Evolutionary conservation across 352 stramenopile species (phyloP).

Genomic region (Globisporangium nodosum): DNA sequence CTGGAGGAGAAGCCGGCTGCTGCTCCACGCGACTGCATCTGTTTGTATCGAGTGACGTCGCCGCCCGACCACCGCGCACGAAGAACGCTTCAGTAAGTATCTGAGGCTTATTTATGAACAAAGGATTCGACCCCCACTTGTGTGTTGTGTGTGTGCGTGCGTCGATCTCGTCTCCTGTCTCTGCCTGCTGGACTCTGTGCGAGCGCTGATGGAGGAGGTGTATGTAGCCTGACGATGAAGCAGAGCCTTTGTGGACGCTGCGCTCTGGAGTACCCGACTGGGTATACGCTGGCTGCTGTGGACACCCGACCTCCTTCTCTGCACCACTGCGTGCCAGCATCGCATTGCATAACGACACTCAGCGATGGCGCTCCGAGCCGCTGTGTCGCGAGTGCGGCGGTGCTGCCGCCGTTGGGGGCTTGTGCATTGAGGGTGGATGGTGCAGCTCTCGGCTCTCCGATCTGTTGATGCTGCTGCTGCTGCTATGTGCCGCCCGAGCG

Average conservation of each 20-base stretch:
- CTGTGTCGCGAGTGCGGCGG: conserved; percentile 2
- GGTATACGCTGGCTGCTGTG: no score
- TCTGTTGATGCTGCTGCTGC: neutral
- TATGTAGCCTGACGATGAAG: no score
- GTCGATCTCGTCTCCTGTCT: conserved; percentile 21
- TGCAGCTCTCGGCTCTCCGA: neutral
- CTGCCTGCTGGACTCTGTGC: conserved; percentile 12
- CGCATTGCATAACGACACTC: neutral
- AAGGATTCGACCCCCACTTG: neutral
- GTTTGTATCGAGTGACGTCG: conserved; percentile 16
- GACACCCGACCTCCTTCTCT: no score
- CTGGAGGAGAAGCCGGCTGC: neutral
- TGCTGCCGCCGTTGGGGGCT: conserved; percentile 3
- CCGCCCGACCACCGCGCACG: neutral
- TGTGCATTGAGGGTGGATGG: neutral
- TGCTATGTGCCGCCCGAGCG: neutral
- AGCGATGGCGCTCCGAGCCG: conserved; percentile 4
- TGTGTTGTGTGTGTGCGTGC: conserved; percentile 4
- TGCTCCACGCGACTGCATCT: conserved; percentile 12
- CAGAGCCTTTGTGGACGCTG: no score
- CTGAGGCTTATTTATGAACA: conserved; percentile 9
- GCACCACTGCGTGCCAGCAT: no score
- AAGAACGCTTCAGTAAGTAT: conserved; percentile 19
- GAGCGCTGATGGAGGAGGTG: no score
- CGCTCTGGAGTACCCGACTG: no score